Evolutionary conservation across 371 early-diverging fungal genomes (phyloP).

Genomic region (Mucor indicus): DNA sequence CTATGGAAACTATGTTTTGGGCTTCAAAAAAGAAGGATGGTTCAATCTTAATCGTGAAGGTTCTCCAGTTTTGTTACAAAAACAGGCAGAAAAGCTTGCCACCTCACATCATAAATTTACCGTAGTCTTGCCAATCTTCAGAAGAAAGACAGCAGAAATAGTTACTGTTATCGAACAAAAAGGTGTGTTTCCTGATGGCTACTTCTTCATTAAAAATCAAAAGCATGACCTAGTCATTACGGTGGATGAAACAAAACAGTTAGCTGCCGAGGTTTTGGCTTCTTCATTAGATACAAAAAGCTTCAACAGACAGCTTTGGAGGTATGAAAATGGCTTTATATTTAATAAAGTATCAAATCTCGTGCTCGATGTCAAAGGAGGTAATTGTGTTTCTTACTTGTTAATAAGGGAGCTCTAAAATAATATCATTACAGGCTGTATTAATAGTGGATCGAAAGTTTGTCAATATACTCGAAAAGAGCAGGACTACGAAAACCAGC

Average conservation of each 20-base stretch:
- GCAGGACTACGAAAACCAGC: conserved; percentile 32
- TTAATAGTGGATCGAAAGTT: conserved; percentile 26
- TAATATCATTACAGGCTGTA: no score
- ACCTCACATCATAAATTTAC: conserved; percentile 30
- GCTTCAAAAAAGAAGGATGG: conserved; percentile 46
- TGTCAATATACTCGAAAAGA: conserved; percentile 45
- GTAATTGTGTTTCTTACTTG: no score
- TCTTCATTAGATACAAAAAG: conserved; percentile 37
- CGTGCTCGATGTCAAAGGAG: conserved; percentile 58
- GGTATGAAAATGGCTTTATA: conserved; percentile 51
- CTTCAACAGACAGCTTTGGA: conserved; percentile 56
- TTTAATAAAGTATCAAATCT: conserved; percentile 54
- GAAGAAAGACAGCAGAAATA: conserved; percentile 21
- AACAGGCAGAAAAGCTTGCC: conserved; percentile 15
- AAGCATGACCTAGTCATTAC: conserved; percentile 45
- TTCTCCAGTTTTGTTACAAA: conserved; percentile 34
- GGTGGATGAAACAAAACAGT: conserved; percentile 25
- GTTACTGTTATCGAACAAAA: conserved; percentile 19
- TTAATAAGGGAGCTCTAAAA: no score
- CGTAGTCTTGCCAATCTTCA: conserved; percentile 37
- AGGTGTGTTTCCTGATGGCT: conserved; percentile 53
- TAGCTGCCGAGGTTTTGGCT: conserved; percentile 35
- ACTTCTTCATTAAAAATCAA: conserved; percentile 63
- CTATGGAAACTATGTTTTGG: conserved; percentile 39
- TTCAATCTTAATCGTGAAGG: conserved; percentile 37